Base-by-base conservation (phyloP, 805 yeast species). In the Wickerhamiella australiensis region DNA sequence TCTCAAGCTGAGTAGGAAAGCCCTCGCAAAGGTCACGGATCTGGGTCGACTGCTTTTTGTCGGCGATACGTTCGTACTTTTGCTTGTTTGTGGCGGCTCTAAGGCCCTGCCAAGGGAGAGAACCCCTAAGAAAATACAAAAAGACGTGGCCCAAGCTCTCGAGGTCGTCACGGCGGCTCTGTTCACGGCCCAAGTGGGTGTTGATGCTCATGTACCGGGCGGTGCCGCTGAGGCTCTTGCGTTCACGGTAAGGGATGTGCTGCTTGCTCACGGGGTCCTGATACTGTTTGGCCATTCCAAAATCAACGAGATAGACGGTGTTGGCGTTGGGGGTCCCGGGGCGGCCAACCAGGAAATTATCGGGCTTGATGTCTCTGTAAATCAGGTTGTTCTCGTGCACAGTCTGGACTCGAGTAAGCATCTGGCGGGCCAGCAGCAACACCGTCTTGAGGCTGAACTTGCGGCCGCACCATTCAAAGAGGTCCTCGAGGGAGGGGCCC, bases 241-340 rank as follows among this genome's bases (percentile, higher is more conserved):
- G 85, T 65, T 92, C 98, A 60, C 97, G 76, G 67, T 88, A 92
- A 22, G 98, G 97, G 56, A 92, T 92, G 66, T 92, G 98, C 62
- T 82, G 83, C 62, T 86, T 86, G 12, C 96, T 82, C 66, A 85
- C 82, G 49, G 97, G 96, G 69, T 92, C 98, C 64, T 97, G 79
- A 68, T 87, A 92, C 62, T 85, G 94, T 67, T 92, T 92, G 25
- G 97, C 97, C 97, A 92, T 92, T 56, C 98, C 98, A 64, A 92
- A 92, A 68, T 92, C 98, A 49, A 92, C 94, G 55, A 92, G 73
- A 67, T 85, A 87, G 47, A 92, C 85, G 51, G 76, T 74, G 64
- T 90, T 87, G 52, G 88, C 94, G 58, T 85, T 85, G 13, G 84
- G 78, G 38, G 86, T 75, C 31, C 81, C 83, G 12, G 92, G 94